Conservation (phyloP, 2,329 filamentous ascomycete species). For the Paraphoma sp. region DNA sequence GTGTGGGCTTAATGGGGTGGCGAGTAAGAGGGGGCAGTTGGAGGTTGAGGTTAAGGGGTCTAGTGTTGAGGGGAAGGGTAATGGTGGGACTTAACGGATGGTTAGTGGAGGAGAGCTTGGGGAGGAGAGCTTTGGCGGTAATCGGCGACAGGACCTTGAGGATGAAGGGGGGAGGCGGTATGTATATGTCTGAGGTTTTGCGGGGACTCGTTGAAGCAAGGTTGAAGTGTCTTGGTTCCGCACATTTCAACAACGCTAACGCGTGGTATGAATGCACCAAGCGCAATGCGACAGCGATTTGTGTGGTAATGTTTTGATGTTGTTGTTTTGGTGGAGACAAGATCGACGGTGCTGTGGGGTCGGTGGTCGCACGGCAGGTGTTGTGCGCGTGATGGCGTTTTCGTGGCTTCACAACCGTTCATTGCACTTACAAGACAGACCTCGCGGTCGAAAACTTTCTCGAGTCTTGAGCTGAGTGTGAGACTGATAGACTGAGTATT, state of each 20-base stretch:
- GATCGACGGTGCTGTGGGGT: background rate
- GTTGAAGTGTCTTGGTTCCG: too few relatives aligned
- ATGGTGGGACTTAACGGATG: background rate
- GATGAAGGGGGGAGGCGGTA: too few relatives aligned
- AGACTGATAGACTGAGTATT: too few relatives aligned
- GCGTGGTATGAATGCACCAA: too few relatives aligned
- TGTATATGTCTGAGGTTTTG: too few relatives aligned
- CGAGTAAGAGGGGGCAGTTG: conserved; percentile 16
- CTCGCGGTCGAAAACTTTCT: too few relatives aligned
- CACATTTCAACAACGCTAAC: too few relatives aligned
- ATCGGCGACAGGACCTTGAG: too few relatives aligned
- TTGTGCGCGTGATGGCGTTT: conserved; percentile 12
- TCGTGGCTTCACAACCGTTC: background rate
- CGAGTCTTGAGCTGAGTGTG: too few relatives aligned
- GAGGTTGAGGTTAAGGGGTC: background rate
- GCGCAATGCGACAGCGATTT: background rate
- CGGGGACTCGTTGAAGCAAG: too few relatives aligned
- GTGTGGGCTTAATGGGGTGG: conserved; percentile 13
- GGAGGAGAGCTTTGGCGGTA: too few relatives aligned
- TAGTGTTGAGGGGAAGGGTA: background rate
- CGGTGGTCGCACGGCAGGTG: conserved; percentile 15
- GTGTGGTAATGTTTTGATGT: background rate
- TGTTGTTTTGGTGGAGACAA: conserved; percentile 3
- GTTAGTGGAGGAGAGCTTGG: background rate
- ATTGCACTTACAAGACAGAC: too few relatives aligned